Evolutionary conservation across 2,329 filamentous ascomycete genomes (phyloP), one percentile per base, ranked within the genome.

Genomic region (Hymenoscyphus linearis): DNA sequence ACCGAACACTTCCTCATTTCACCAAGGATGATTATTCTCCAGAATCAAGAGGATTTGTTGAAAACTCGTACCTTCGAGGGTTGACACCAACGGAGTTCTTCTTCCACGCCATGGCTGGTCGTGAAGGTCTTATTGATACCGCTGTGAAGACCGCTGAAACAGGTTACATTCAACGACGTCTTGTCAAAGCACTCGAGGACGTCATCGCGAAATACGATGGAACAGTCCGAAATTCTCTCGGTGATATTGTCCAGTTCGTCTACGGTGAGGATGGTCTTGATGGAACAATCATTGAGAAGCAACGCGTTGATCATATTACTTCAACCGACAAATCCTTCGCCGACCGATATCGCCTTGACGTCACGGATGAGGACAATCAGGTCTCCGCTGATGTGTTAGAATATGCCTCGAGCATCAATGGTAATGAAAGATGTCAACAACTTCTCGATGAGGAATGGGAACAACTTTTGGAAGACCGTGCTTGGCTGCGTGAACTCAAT

Each of bases 21-120:
- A 96, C 95, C 67, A 99, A 99, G 80, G 96, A 99, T 70, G 96
- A 99, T 75, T 99, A 98, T 76, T 98, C 93, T 22, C 92, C 95
- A 12, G 93, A 97, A 74, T 93, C 95, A 53, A 88, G 95, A 79
- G 95, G 95, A 50, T 99, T 99, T 72, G 95, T 99, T 22, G 95
- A 99, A 76, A 99, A 99, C 78, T 99, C 95, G 0, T 99, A 99
- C 71, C 85, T 99, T 13, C 90, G 95, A 80, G 95, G 95, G 60
- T 79, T 99, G 62, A 99, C 96, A 0, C 95, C 95, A 0, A 88
- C 90, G 0, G 95, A 99, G 70, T 99, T 99, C 79, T 99, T 97
- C 80, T 99, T 99, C 83, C 95, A 99, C 84, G 95, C 95, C 73
- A 99, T 99, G 95, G 95, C 95, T 82, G 95, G 95, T 91, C 87